phyloP scores from a whole-genome alignment of 495 filamentous ascomycete genomes.

The Tuber melanosporum region DNA sequence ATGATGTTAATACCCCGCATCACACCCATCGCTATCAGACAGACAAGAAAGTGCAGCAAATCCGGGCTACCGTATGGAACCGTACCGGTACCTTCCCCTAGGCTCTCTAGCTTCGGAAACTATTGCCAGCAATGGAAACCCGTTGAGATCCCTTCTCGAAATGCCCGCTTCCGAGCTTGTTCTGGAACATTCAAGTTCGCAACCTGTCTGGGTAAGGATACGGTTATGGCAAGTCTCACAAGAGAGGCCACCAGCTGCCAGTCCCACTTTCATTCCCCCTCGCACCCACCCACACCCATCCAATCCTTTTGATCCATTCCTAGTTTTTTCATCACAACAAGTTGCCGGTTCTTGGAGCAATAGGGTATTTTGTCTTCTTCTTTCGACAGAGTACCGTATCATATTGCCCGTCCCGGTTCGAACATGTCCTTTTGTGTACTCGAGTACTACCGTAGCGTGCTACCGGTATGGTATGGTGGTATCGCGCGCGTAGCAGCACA shows the following conservation, averaged over 20 bases:
- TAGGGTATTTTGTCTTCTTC: neutral
- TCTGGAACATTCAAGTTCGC: slow-evolving; percentile 3
- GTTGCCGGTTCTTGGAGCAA: neutral
- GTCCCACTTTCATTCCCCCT: neutral
- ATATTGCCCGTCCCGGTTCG: too few relatives aligned
- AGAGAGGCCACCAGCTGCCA: neutral
- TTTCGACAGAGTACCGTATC: neutral
- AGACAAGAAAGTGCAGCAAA: neutral
- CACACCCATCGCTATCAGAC: neutral
- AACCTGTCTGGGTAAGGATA: neutral
- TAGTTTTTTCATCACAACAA: neutral
- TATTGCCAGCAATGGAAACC: neutral
- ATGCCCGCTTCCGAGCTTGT: neutral
- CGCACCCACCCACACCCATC: neutral
- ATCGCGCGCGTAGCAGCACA: too few relatives aligned
- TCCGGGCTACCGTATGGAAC: neutral
- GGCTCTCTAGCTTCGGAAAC: neutral
- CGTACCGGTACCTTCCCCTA: neutral
- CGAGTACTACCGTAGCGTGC: too few relatives aligned
- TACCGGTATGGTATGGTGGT: too few relatives aligned
- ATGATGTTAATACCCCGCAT: neutral
- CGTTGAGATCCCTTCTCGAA: neutral
- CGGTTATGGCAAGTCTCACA: neutral
- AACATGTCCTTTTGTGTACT: too few relatives aligned
- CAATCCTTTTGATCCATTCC: neutral